Percentiles rank a stretch among this genome's conserved stretches.
These are phyloP conservation scores for Eucalyptus curtisii DNA, from an alignment of 345 rosid species.

Conservation along the genomic window DNA sequence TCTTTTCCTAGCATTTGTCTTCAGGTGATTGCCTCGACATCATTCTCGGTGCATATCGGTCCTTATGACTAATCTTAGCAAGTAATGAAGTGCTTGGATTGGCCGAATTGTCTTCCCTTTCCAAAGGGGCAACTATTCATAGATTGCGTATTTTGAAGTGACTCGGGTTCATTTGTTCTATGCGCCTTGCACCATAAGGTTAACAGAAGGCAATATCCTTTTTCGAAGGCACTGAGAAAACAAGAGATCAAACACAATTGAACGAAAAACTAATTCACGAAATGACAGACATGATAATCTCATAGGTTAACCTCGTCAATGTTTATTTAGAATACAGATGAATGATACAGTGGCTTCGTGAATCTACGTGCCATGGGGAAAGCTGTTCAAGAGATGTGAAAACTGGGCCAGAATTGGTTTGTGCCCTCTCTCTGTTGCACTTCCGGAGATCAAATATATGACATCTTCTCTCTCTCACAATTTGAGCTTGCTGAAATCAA, in stretches of 20 bases:
- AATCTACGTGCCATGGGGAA: not conserved
- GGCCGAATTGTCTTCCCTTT: not conserved
- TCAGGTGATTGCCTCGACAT: not conserved
- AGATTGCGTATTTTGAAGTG: not conserved
- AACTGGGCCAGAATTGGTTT: not conserved
- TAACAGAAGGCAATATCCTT: not conserved
- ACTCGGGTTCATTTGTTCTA: not conserved
- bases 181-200: not conserved
- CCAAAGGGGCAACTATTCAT: not conserved
- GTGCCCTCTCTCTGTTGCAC: not conserved
- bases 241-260: not conserved
- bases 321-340: not conserved
- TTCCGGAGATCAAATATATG: not conserved
- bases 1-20: not conserved
- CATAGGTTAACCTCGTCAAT: not conserved
- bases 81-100: not conserved
- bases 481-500: conserved; percentile 81
- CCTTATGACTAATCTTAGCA: not conserved
- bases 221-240: not conserved
- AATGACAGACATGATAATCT: not conserved
- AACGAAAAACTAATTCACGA: not conserved
- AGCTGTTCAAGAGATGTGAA: not conserved
- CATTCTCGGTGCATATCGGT: not conserved
- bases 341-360: not conserved
- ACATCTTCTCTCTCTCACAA: not conserved